Conservation (phyloP, 768 basidiomycete genomes). For the Aureoboletus auriporus region DNA sequence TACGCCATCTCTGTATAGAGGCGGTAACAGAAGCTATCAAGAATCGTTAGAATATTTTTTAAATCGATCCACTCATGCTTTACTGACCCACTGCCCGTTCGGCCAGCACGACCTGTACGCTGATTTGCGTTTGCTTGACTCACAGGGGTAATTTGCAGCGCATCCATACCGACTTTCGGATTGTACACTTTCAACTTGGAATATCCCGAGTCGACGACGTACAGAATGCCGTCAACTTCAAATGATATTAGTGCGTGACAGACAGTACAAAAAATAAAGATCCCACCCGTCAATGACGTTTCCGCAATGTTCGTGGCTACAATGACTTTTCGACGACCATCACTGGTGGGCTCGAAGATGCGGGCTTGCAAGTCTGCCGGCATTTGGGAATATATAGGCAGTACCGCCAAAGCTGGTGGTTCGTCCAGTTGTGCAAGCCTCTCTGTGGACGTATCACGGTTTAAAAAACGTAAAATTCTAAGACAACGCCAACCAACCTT, state of each 20-base stretch:
- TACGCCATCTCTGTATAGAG: constrained; percentile 96
- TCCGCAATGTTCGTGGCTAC: constrained; percentile 99
- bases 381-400: constrained; percentile 99
- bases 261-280: background rate
- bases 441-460: constrained; percentile 46
- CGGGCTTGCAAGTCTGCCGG: constrained; percentile 98
- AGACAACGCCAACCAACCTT: constrained; percentile 48
- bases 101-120: constrained; percentile 91
- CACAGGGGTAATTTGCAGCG: constrained; percentile 97
- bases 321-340: constrained; percentile 94
- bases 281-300: constrained; percentile 85
- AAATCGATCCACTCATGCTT: background rate
- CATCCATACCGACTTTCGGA: constrained; percentile 99
- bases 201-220: constrained; percentile 94
- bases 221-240: constrained; percentile 93
- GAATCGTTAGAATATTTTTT: constrained; percentile 1
- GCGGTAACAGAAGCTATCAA: constrained; percentile 84
- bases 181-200: constrained; percentile 99
- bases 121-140: constrained; percentile 98
- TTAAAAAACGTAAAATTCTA: background rate
- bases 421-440: constrained; percentile 91
- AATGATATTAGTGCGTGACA: constrained; percentile 4
- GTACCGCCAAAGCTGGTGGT: constrained; percentile 78
- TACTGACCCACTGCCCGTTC: constrained; percentile 90
- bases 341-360: constrained; percentile 91